These are phyloP conservation scores for Clitopilus hobsonii DNA, from an alignment of 768 basidiomycete genomes.

Conservation along the genomic window DNA sequence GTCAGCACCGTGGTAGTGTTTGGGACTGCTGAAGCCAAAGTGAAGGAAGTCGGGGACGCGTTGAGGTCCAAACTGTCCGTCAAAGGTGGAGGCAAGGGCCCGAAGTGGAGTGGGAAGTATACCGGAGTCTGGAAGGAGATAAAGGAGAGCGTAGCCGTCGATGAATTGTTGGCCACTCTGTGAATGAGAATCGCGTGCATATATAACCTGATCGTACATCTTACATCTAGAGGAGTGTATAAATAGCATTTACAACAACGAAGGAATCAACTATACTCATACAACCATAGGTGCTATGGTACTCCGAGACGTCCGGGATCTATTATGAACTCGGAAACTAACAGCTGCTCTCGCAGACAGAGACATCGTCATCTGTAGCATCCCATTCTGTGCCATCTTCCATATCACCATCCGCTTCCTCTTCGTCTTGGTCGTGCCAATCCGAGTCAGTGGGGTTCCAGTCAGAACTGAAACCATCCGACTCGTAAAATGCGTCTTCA, in stretches of 20 bases:
- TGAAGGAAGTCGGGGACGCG: slow-evolving; percentile 54
- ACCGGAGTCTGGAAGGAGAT: slow-evolving; percentile 57
- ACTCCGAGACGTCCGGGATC: too few relatives aligned
- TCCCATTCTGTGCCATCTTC: slow-evolving; percentile 29
- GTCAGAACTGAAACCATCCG: slow-evolving; percentile 35
- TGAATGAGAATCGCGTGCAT: slow-evolving; percentile 13
- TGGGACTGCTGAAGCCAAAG: slow-evolving; percentile 54
- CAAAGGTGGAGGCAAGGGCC: slow-evolving; percentile 78
- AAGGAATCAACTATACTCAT: not conserved
- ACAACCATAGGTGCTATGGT: too few relatives aligned
- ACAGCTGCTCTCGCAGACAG: slow-evolving; percentile 20
- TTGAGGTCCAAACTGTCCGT: slow-evolving; percentile 54
- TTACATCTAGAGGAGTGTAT: not conserved
- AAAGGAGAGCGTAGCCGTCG: slow-evolving; percentile 35
- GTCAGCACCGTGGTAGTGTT: slow-evolving; percentile 55
- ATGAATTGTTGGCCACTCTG: slow-evolving; percentile 30
- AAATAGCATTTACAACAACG: not conserved
- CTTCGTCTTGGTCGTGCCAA: slow-evolving; percentile 13
- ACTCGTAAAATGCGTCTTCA: slow-evolving; percentile 40
- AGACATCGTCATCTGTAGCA: slow-evolving; percentile 37
- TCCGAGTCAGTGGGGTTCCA: slow-evolving; percentile 19
- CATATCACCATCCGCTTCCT: slow-evolving; percentile 13
- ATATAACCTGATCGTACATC: too few relatives aligned
- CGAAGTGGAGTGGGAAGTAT: slow-evolving; percentile 73
- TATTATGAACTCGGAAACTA: too few relatives aligned